Evolutionary conservation across 1,139 yeast species (phyloP).

Genomic region (Spencermartinsiella ligniputridi): DNA sequence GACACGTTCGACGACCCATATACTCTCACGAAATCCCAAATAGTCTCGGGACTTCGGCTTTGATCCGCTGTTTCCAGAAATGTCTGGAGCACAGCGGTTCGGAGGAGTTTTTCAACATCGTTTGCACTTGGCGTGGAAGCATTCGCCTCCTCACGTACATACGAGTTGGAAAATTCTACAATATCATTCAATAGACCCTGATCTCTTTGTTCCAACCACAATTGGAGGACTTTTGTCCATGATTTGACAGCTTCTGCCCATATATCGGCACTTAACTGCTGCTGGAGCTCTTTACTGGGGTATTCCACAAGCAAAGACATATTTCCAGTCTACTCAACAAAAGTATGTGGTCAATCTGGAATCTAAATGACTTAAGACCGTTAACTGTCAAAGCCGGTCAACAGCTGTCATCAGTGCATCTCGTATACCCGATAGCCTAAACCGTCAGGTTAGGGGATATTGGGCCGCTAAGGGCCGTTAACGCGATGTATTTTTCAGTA

Average conservation of each 20-base stretch:
- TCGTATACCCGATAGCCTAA: no score
- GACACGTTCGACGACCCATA: constrained; percentile 28
- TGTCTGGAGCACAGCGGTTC: constrained; percentile 13
- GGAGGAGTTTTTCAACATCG: constrained; percentile 7
- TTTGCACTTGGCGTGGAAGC: constrained; percentile 1
- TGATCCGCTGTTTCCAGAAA: background rate
- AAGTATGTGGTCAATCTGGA: no score
- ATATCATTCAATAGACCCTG: background rate
- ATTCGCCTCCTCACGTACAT: constrained; percentile 2
- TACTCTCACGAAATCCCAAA: constrained; percentile 28
- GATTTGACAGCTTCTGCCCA: background rate
- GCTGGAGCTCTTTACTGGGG: background rate
- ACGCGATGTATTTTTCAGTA: no score
- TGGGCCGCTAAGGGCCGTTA: no score
- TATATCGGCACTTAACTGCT: background rate
- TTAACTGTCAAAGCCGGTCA: no score
- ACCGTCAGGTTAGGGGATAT: no score
- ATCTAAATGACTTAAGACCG: no score
- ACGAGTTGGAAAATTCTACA: constrained; percentile 10
- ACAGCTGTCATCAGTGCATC: no score
- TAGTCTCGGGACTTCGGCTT: constrained; percentile 24
- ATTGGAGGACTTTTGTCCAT: background rate
- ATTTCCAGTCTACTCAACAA: no score
- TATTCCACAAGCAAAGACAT: background rate
- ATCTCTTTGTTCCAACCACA: background rate